A percentile compares a stretch with the other conserved stretches of the same genome.
Evolutionary conservation across 768 basidiomycete genomes (phyloP).

Genomic region (Agrocybe pediades): DNA sequence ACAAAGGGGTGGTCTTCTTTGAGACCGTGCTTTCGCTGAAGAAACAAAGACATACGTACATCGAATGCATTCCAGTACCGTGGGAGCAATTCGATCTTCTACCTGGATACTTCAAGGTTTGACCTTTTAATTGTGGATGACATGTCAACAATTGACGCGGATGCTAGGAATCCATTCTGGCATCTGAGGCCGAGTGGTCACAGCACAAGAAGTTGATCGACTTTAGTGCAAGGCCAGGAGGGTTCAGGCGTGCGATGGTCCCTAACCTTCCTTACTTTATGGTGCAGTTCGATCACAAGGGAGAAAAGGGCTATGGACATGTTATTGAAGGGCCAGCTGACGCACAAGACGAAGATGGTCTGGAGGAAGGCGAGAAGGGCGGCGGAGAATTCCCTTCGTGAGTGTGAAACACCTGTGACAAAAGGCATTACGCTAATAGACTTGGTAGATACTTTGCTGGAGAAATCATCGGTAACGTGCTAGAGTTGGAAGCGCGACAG

Average conservation of each 20-base stretch:
- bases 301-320: slow-evolving; percentile 97
- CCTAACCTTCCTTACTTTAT: slow-evolving; percentile 98
- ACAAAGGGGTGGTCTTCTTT: slow-evolving; percentile 94
- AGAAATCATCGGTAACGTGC: slow-evolving; percentile 91
- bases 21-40: slow-evolving; percentile 90
- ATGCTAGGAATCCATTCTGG: slow-evolving; percentile 84
- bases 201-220: slow-evolving; percentile 98
- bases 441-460: slow-evolving; percentile 82
- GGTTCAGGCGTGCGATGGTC: slow-evolving; percentile 94
- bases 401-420: slow-evolving; percentile 24
- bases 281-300: slow-evolving; percentile 98
- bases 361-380: slow-evolving; percentile 88
- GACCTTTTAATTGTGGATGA: background rate
- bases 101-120: slow-evolving; percentile 91
- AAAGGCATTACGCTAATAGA: slow-evolving; percentile 1
- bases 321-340: slow-evolving; percentile 92
- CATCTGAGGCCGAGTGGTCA: slow-evolving; percentile 96
- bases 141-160: background rate
- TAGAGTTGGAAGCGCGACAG: slow-evolving; percentile 82
- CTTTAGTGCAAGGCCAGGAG: slow-evolving; percentile 86
- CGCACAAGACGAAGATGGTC: slow-evolving; percentile 59
- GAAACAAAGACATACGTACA: slow-evolving; percentile 87
- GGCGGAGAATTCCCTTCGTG: slow-evolving; percentile 90
- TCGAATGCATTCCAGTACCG: slow-evolving; percentile 92
- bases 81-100: slow-evolving; percentile 86